A percentile compares a stretch with the other conserved stretches of the same genome.
Conservation (phyloP, 2,329 filamentous ascomycete genomes). For the Dactylellina parvicollis region DNA sequence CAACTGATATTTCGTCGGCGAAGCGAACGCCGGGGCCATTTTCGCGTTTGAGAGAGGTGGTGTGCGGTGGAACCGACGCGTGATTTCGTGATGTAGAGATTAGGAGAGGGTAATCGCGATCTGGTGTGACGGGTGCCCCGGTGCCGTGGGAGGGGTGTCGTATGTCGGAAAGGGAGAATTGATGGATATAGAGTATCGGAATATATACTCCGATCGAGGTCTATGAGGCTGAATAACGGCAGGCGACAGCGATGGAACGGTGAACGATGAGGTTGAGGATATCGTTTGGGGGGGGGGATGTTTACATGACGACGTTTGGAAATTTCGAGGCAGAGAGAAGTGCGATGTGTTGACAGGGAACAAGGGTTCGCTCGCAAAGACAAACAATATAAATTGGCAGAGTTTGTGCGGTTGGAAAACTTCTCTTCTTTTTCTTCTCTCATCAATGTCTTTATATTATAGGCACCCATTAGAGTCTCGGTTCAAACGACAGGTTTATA, state of each 20-base stretch:
- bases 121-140: background rate
- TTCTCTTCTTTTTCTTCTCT: conserved; percentile 65
- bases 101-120: conserved; percentile 43
- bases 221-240: background rate
- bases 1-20: conserved; percentile 35
- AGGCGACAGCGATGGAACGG: conserved; percentile 2
- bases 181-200: background rate
- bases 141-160: background rate
- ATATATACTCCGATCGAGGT: background rate
- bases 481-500: conserved; percentile 71
- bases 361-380: conserved; percentile 24
- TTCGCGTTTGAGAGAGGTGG: conserved; percentile 10
- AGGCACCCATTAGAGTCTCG: conserved; percentile 99
- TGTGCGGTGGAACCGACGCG: conserved; percentile 37
- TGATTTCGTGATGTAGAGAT: conserved; percentile 35
- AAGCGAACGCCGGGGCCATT: conserved; percentile 46
- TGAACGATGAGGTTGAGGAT: conserved; percentile 6
- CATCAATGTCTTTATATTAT: conserved; percentile 69
- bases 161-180: conserved; percentile 3
- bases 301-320: conserved; percentile 70
- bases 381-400: conserved; percentile 56
- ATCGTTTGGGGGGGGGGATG: conserved; percentile 27
- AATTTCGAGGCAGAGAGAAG: conserved; percentile 66
- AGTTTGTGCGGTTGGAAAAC: conserved; percentile 62
- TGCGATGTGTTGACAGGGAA: conserved; percentile 53